A percentile compares a stretch with the other conserved stretches of the same genome.
Conservation (phyloP, 495 filamentous ascomycete genomes). For the Oleoguttula mirabilis region DNA sequence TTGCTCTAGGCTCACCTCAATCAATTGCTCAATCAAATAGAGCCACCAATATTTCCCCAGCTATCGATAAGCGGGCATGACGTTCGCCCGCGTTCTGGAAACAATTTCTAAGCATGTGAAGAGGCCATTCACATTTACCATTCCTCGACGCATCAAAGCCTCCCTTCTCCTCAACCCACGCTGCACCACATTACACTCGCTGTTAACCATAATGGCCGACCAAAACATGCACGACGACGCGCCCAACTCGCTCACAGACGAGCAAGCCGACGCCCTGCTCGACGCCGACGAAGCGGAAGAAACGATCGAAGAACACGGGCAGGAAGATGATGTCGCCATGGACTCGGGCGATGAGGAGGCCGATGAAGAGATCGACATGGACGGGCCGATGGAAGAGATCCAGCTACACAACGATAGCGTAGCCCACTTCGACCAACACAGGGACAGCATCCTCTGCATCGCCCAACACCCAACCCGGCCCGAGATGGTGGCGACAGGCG, state of each 20-base stretch:
- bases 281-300: conserved; percentile 31
- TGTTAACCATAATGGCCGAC: conserved; percentile 6
- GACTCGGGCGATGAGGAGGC: conserved; percentile 50
- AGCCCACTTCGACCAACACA: conserved; percentile 82
- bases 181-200: background rate
- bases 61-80: no score
- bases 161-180: background rate
- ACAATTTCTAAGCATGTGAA: background rate
- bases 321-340: conserved; percentile 32
- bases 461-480: conserved; percentile 76
- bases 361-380: conserved; percentile 27
- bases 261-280: conserved; percentile 31
- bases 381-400: conserved; percentile 49
- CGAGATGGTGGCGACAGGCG: conserved; percentile 73
- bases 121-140: background rate
- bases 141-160: background rate
- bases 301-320: conserved; percentile 26
- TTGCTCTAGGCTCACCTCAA: no score
- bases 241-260: conserved; percentile 14
- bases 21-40: no score
- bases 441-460: conserved; percentile 82
- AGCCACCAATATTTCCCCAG: no score
- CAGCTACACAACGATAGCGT: conserved; percentile 75
- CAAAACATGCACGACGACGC: conserved; percentile 5
- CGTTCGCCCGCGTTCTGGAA: background rate